phyloP scores from a whole-genome alignment of 2,329 filamentous ascomycete species.

The Ophiostoma ulmi region DNA sequence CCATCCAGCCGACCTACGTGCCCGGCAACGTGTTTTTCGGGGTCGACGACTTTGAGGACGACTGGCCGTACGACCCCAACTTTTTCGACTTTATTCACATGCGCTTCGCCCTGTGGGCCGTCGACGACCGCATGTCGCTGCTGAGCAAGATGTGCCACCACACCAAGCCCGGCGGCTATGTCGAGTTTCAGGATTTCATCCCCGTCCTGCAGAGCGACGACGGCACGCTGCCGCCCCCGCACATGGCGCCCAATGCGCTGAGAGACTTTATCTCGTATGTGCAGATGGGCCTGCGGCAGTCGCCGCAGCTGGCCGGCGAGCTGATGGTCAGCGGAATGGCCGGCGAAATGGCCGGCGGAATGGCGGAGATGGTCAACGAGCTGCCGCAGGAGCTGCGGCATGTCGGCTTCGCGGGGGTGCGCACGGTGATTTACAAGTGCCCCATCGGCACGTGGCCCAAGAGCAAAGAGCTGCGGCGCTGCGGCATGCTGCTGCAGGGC shows the following conservation, averaged over 20 bases:
- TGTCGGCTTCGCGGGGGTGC: conserved; percentile 42
- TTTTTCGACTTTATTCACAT: conserved; percentile 48
- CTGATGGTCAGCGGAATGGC: conserved; percentile 3
- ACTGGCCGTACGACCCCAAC: conserved; percentile 43
- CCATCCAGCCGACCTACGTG: conserved; percentile 49
- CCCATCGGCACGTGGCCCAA: conserved; percentile 48
- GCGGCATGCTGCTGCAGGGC: conserved; percentile 44
- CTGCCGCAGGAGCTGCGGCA: conserved; percentile 33
- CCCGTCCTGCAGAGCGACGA: conserved; percentile 44
- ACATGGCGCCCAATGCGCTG: conserved; percentile 39
- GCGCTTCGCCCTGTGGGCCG: conserved; percentile 43
- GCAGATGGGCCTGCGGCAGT: conserved; percentile 32
- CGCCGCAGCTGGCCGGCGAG: conserved; percentile 24
- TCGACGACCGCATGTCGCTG: conserved; percentile 40
- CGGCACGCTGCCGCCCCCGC: conserved; percentile 36
- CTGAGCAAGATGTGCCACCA: conserved; percentile 43
- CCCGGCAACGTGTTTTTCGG: conserved; percentile 49
- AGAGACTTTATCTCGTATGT: conserved; percentile 44
- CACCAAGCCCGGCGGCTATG: conserved; percentile 48
- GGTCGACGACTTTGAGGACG: conserved; percentile 50
- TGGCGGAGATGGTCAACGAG: not conserved
- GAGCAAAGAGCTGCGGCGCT: conserved; percentile 40
- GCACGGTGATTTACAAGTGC: conserved; percentile 38
- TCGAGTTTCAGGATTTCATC: conserved; percentile 47
- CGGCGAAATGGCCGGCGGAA: not conserved